A percentile compares a stretch with the other conserved stretches of the same genome.
phyloP scores from a whole-genome alignment of 2,329 filamentous ascomycete species.

The Penicillium sp. region DNA sequence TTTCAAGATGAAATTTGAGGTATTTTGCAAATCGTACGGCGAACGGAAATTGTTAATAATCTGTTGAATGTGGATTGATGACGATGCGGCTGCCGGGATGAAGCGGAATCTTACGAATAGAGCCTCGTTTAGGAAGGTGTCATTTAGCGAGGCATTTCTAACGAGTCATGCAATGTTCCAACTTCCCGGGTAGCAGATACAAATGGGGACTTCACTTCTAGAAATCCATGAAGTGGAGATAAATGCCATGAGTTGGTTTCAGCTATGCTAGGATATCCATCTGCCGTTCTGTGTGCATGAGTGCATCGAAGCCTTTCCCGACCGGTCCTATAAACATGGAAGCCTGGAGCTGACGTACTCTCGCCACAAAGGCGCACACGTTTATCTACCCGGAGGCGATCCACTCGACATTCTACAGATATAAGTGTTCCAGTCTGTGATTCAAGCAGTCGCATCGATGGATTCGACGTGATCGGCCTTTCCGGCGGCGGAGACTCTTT shows the following conservation, averaged over 20 bases:
- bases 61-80: neutral
- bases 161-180: neutral
- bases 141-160: neutral
- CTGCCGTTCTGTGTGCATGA: no score
- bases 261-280: neutral
- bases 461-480: conserved; percentile 23
- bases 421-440: neutral
- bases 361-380: neutral
- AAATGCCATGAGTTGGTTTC: neutral
- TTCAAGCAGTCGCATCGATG: neutral
- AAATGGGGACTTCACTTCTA: neutral
- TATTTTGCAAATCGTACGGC: neutral
- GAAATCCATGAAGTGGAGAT: neutral
- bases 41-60: neutral
- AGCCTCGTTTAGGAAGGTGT: neutral
- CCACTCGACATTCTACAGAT: no score
- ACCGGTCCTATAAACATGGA: no score
- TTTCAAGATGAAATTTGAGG: no score
- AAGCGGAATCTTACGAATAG: neutral
- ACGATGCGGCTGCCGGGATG: neutral
- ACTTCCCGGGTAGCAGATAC: no score
- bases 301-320: neutral
- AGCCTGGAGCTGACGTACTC: neutral
- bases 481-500: conserved; percentile 28
- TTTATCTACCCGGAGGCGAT: neutral